A percentile compares a stretch with the other conserved stretches of the same genome.
Evolutionary conservation across 192 early-diverging fungal genomes (phyloP).

Genomic region (Allomyces arbusculus): DNA sequence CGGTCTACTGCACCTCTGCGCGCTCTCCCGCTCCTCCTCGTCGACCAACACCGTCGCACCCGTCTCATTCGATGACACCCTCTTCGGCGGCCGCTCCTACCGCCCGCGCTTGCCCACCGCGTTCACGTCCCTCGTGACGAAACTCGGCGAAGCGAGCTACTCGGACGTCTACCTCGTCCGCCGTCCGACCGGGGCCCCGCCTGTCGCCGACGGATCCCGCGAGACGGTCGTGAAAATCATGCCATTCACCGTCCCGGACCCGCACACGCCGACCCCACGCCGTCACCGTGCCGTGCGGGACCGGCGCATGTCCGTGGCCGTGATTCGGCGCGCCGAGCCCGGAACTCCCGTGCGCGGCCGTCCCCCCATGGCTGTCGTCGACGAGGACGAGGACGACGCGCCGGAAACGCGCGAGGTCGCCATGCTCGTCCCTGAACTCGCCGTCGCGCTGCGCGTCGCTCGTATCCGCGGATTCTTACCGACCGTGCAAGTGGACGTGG

Average conservation of each 20-base stretch:
- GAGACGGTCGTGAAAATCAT: background rate
- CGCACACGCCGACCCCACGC: background rate
- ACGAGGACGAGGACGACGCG: background rate
- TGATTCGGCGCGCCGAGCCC: background rate
- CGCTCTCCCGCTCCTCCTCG: too few species aligned
- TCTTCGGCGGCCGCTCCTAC: too few species aligned
- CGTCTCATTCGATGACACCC: too few species aligned
- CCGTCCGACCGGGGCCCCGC: background rate
- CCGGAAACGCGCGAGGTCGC: background rate
- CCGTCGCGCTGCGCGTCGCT: background rate
- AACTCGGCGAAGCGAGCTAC: background rate
- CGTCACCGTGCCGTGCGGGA: background rate
- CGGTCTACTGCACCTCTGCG: too few species aligned
- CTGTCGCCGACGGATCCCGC: too few species aligned
- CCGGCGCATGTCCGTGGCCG: too few species aligned
- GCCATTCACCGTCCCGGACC: background rate
- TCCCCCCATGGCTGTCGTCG: background rate
- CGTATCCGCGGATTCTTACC: background rate
- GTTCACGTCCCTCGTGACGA: background rate
- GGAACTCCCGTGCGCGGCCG: background rate
- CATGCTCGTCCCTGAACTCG: background rate
- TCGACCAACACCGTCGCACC: too few species aligned
- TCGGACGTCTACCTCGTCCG: background rate
- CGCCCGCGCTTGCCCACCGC: too few species aligned
- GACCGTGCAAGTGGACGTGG: too few species aligned